These are phyloP conservation scores for Colletotrichum navitas DNA, from an alignment of 2,329 filamentous ascomycete genomes.

Conservation along the genomic window DNA sequence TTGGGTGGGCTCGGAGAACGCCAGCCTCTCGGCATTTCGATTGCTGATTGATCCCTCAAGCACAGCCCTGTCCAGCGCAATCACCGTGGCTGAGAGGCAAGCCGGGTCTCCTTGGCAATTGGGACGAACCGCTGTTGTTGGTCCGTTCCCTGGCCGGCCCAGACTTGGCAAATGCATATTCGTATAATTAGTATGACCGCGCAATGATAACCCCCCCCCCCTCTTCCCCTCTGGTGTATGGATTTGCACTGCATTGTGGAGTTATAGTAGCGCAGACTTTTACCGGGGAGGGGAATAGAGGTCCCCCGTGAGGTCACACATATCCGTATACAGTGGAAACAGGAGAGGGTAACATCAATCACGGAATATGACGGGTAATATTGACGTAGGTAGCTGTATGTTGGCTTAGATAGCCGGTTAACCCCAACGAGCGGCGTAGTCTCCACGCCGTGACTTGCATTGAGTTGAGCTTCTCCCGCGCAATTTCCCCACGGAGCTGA, in stretches of 20 bases:
- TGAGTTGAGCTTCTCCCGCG: background rate
- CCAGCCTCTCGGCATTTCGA: constrained; percentile 19
- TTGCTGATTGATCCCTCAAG: constrained; percentile 32
- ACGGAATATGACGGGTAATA: constrained; percentile 14
- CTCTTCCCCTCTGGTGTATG: constrained; percentile 1
- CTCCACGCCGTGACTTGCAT: background rate
- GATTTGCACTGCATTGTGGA: constrained; percentile 27
- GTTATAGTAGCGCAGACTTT: constrained; percentile 31
- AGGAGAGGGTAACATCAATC: background rate
- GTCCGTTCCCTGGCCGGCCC: constrained; percentile 26
- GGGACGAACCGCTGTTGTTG: constrained; percentile 35
- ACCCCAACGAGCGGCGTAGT: background rate
- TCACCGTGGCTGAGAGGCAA: constrained; percentile 38
- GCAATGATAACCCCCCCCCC: constrained; percentile 4
- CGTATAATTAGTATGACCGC: constrained; percentile 39
- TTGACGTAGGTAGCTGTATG: constrained; percentile 11
- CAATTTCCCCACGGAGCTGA: background rate
- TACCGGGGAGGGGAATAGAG: background rate
- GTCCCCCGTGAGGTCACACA: too few relatives aligned
- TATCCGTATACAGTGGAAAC: too few relatives aligned
- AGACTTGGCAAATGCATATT: constrained; percentile 34
- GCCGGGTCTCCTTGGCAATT: constrained; percentile 31
- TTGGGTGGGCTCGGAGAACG: background rate
- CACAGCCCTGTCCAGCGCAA: constrained; percentile 39
- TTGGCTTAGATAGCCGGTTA: background rate